Conservation (phyloP, 2,329 filamentous ascomycete genomes). For the Lasiodiplodia sp. region DNA sequence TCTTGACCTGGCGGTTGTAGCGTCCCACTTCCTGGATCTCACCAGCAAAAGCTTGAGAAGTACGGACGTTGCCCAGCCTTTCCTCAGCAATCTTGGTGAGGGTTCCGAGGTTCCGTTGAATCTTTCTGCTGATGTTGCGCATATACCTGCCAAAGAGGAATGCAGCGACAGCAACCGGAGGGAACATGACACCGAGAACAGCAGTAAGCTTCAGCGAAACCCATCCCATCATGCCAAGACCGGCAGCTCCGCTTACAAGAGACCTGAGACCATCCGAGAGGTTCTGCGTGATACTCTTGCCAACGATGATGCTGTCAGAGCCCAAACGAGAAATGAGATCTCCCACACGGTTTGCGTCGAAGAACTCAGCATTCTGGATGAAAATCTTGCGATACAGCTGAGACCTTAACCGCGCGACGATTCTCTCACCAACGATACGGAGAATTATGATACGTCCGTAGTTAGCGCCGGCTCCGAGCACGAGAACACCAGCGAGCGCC, state of each 20-base stretch:
- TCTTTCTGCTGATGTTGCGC: constrained; percentile 86
- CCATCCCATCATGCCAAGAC: constrained; percentile 94
- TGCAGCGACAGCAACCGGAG: constrained; percentile 86
- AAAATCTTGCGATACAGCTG: constrained; percentile 91
- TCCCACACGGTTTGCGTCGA: constrained; percentile 95
- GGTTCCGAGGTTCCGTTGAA: constrained; percentile 91
- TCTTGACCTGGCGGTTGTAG: constrained; percentile 91
- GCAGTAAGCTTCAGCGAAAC: constrained; percentile 90
- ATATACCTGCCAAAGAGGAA: constrained; percentile 92
- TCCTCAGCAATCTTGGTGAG: constrained; percentile 98
- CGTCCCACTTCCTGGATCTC: constrained; percentile 88
- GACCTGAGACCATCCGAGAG: constrained; percentile 93
- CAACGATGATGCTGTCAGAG: constrained; percentile 96
- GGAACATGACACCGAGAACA: constrained; percentile 84
- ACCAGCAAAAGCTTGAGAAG: constrained; percentile 93
- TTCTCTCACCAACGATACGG: constrained; percentile 91
- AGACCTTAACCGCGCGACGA: constrained; percentile 87
- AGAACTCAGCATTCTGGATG: constrained; percentile 98
- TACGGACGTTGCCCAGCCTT: constrained; percentile 94
- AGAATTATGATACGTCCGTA: constrained; percentile 93
- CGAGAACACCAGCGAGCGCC: constrained; percentile 75
- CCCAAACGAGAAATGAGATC: constrained; percentile 95
- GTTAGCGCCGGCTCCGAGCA: constrained; percentile 85
- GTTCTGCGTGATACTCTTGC: constrained; percentile 98
- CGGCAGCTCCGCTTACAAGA: constrained; percentile 86